A percentile compares a stretch with the other conserved stretches of the same genome.
Evolutionary conservation across 2,329 filamentous ascomycete species (phyloP).

Genomic region (Ampelomyces quisqualis): DNA sequence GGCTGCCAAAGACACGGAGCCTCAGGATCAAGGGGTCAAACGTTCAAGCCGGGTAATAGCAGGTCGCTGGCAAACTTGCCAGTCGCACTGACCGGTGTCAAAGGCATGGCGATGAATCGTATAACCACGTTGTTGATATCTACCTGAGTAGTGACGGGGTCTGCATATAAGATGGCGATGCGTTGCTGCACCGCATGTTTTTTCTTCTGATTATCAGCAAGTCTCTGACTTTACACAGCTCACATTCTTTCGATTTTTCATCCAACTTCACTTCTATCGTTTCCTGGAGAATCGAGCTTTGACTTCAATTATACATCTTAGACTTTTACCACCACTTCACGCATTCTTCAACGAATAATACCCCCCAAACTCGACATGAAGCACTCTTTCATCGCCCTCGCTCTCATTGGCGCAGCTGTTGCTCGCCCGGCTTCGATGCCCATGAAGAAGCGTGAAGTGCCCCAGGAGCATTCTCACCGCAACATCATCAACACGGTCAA

Average conservation of each 20-base stretch:
- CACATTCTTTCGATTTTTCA: slow-evolving; percentile 7
- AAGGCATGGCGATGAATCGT: slow-evolving; percentile 11
- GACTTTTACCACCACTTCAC: too few relatives aligned
- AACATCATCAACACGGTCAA: slow-evolving; percentile 52
- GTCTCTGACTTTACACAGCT: slow-evolving; percentile 34
- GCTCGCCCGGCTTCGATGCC: slow-evolving; percentile 29
- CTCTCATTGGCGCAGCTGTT: slow-evolving; percentile 32
- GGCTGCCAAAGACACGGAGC: slow-evolving; percentile 13
- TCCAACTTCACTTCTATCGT: slow-evolving; percentile 37
- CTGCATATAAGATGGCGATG: slow-evolving; percentile 36
- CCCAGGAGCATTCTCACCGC: slow-evolving; percentile 59
- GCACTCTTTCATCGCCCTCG: slow-evolving; percentile 33
- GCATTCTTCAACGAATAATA: too few relatives aligned
- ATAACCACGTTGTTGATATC: slow-evolving; percentile 8
- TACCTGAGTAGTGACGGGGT: too few relatives aligned
- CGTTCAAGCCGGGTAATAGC: slow-evolving; percentile 12
- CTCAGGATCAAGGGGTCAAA: slow-evolving; percentile 21
- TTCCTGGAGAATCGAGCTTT: slow-evolving; percentile 43
- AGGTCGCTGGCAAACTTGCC: slow-evolving; percentile 8
- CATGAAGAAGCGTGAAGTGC: slow-evolving; percentile 52
- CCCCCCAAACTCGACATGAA: slow-evolving; percentile 42
- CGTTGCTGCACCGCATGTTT: slow-evolving; percentile 12
- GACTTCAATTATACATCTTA: too few relatives aligned
- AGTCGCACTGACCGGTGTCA: slow-evolving; percentile 18
- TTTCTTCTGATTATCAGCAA: slow-evolving; percentile 17